phyloP scores from a whole-genome alignment of 1,284 basidiomycete genomes.

The Pseudozyma thailandica region DNA sequence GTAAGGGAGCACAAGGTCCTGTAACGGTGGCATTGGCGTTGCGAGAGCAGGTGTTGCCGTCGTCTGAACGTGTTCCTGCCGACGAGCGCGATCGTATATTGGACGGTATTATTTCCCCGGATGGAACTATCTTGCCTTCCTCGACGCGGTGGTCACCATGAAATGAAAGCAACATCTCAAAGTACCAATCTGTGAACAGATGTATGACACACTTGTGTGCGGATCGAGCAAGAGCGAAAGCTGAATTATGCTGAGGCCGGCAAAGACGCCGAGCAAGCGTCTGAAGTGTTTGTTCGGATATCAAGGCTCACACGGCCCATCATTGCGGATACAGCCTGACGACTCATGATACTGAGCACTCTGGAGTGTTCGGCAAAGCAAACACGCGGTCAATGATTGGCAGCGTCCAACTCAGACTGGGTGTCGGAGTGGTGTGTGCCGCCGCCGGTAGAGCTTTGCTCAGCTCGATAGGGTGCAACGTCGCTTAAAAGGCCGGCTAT shows the following conservation, averaged over 20 bases:
- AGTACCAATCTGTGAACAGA: too few species aligned
- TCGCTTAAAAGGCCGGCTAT: constrained; percentile 1
- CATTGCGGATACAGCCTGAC: too few species aligned
- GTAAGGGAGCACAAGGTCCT: constrained; percentile 20
- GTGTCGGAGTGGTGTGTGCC: constrained; percentile 12
- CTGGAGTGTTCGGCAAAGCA: constrained; percentile 8
- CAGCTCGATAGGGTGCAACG: neutral
- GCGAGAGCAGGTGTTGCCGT: constrained; percentile 59
- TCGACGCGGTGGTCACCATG: constrained; percentile 33
- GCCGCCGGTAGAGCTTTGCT: constrained; percentile 9
- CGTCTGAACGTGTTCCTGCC: constrained; percentile 57
- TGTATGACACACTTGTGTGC: too few species aligned
- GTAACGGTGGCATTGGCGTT: constrained; percentile 66
- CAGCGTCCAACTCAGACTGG: neutral
- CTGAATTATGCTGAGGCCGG: too few species aligned
- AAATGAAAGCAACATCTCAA: neutral
- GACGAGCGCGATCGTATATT: constrained; percentile 65
- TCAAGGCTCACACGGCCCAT: constrained; percentile 11
- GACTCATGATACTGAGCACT: too few species aligned
- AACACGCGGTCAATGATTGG: neutral
- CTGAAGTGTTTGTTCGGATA: constrained; percentile 9
- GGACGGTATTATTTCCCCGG: constrained; percentile 64
- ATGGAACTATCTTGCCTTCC: constrained; percentile 34
- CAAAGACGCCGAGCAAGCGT: constrained; percentile 15
- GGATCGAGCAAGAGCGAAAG: too few species aligned